Conservation (phyloP, 2,329 filamentous ascomycete species). For the Ciborinia camelliae region DNA sequence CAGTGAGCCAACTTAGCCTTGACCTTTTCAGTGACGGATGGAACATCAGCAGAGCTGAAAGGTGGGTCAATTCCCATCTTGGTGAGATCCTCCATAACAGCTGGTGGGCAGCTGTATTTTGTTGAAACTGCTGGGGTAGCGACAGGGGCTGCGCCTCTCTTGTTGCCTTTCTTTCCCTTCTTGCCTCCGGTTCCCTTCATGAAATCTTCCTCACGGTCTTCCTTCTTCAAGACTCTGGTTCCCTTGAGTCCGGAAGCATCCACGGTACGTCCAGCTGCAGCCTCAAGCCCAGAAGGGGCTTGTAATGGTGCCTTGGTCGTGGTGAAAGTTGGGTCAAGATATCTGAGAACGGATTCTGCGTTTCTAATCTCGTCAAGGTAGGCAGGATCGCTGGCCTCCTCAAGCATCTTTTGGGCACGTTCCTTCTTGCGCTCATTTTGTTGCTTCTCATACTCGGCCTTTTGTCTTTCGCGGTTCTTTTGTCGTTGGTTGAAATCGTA, state of each 20-base stretch:
- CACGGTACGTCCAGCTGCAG: slow-evolving; percentile 76
- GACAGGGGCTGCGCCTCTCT: slow-evolving; percentile 50
- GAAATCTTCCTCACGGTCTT: slow-evolving; percentile 89
- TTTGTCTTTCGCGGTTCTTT: slow-evolving; percentile 70
- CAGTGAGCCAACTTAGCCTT: slow-evolving; percentile 87
- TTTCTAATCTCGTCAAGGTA: slow-evolving; percentile 91
- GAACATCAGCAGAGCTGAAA: slow-evolving; percentile 79
- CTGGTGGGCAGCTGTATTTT: slow-evolving; percentile 83
- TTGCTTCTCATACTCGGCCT: slow-evolving; percentile 73
- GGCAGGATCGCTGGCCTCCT: slow-evolving; percentile 79
- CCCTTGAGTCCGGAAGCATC: slow-evolving; percentile 84
- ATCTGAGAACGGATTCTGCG: slow-evolving; percentile 80
- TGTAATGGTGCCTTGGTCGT: slow-evolving; percentile 64
- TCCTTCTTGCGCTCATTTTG: slow-evolving; percentile 72
- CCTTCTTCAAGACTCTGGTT: slow-evolving; percentile 77
- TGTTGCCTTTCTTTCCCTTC: slow-evolving; percentile 88
- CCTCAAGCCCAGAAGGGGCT: slow-evolving; percentile 70
- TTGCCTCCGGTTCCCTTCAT: slow-evolving; percentile 68
- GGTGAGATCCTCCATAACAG: slow-evolving; percentile 85
- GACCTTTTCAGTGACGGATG: slow-evolving; percentile 78
- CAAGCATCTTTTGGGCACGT: slow-evolving; percentile 70
- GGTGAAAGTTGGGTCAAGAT: slow-evolving; percentile 75
- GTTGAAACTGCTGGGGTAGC: slow-evolving; percentile 44
- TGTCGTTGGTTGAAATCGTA: slow-evolving; percentile 82
- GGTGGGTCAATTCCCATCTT: slow-evolving; percentile 85